Conservation (phyloP, 495 filamentous ascomycete species). For the Durotheca rogersii region DNA sequence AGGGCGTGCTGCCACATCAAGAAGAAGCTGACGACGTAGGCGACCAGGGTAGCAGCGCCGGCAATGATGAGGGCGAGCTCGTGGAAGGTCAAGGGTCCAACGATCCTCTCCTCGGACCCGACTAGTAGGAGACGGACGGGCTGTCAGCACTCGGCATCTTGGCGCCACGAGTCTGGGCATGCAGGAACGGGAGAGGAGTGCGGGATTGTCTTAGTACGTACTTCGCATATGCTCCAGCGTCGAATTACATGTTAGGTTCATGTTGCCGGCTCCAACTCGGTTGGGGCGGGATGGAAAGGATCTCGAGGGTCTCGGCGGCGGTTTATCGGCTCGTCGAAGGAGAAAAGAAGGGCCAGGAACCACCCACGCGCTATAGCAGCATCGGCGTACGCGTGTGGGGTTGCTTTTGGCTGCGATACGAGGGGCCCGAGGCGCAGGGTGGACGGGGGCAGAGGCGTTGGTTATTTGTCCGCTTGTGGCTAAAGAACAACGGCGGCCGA, state of each 20-base stretch:
- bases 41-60: conserved; percentile 55
- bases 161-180: conserved; percentile 27
- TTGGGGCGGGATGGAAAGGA: not conserved
- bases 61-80: conserved; percentile 53
- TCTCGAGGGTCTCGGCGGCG: not conserved
- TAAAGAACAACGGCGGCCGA: conserved; percentile 14
- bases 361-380: too few relatives aligned
- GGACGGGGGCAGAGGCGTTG: not conserved
- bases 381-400: not conserved
- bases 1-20: conserved; percentile 76
- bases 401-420: not conserved
- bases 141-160: conserved; percentile 35
- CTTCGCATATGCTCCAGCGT: conserved; percentile 58
- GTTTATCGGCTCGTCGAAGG: not conserved
- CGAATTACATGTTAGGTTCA: conserved; percentile 52
- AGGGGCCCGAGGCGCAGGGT: not conserved
- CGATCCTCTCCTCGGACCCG: conserved; percentile 44
- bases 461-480: not conserved
- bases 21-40: conserved; percentile 57
- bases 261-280: conserved; percentile 13
- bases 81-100: conserved; percentile 56
- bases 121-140: conserved; percentile 20
- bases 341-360: too few relatives aligned
- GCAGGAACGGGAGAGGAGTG: conserved; percentile 13
- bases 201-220: conserved; percentile 40